Base-by-base conservation (phyloP, 2,329 filamentous ascomycete species). In the Colletotrichum sidae region DNA sequence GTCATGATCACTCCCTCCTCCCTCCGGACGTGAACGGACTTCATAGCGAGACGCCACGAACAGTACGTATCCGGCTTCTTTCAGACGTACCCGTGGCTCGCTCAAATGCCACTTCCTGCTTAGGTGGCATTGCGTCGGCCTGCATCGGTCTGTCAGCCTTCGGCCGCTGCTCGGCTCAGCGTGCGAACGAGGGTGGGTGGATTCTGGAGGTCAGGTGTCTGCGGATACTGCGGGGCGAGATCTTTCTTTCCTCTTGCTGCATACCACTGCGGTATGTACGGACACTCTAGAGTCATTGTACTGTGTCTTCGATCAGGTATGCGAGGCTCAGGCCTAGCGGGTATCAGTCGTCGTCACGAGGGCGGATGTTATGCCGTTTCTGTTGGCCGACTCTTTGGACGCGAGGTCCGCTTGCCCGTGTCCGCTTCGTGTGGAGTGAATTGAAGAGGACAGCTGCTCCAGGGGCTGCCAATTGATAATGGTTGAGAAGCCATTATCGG, bases 31-130 rank as follows among this genome's bases (percentile, higher is more conserved):
- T 25, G 25, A 25, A 4, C 4, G 58, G 57, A 38, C 58, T 35
- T 39, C 37, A 54, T 25, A 67, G 60, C 44, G 60, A 67, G 50
- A 50, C 54, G 49, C 60, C 60, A 65, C 13, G 33, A 42, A 33
- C 25, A 65, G 53, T 38, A 51, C n/a, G 54, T 54, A 59, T 46
- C 49, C 37, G 54, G 54, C 44, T 65, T 10, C 60, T 54, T 51
- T 49, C 44, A 54, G 42, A 49, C 13, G 53, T 35, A 12, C 39
- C 44, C 17, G 8, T 4, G 47, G 17, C 45, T 44, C 13, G 47
- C 17, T 25, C 25, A 25, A 25, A 25, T 17, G 39, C 41, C 47
- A 42, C 35, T 46, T 17, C 42, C 8, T 61, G 47, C 52, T 51
- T 64, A 44, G 55, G 37, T 50, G 61, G 38, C 44, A 51, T 44